These are phyloP conservation scores for Homolaphlyctis polyrhiza DNA, from an alignment of 371 early-diverging fungal species.

Conservation along the genomic window DNA sequence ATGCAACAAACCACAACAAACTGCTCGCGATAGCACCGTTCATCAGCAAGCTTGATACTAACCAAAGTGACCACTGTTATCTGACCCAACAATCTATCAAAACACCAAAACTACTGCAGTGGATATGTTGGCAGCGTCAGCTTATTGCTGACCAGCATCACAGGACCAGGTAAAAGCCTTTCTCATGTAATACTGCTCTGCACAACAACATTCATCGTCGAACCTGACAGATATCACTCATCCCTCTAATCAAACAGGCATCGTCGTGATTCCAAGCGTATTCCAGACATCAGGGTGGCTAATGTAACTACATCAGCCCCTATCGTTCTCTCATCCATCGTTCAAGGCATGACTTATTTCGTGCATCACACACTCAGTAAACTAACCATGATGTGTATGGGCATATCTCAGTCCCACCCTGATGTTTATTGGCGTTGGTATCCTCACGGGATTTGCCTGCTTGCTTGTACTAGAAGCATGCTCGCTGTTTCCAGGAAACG, in stretches of 20 bases:
- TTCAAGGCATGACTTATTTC: background rate
- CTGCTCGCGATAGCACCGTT: no score
- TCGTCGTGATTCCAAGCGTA: constrained; percentile 26
- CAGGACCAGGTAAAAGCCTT: constrained; percentile 28
- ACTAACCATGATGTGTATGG: background rate
- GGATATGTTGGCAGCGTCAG: constrained; percentile 34
- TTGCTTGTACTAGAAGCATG: constrained; percentile 38
- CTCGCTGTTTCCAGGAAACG: constrained; percentile 45
- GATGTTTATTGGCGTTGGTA: constrained; percentile 25
- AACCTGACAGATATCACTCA: constrained; percentile 5
- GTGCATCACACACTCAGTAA: background rate
- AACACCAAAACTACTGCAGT: no score
- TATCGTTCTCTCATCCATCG: background rate
- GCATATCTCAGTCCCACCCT: constrained; percentile 24
- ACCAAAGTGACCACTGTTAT: no score
- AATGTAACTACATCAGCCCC: constrained; percentile 27
- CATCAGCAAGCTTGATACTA: no score
- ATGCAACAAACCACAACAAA: no score
- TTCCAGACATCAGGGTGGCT: constrained; percentile 41
- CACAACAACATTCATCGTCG: background rate
- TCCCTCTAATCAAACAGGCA: constrained; percentile 12
- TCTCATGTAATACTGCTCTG: background rate
- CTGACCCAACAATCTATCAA: no score
- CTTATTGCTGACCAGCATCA: constrained; percentile 32
- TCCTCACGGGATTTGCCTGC: constrained; percentile 29